Conservation (phyloP, 163 green algal genomes). For the Scenedesmus sp. region DNA sequence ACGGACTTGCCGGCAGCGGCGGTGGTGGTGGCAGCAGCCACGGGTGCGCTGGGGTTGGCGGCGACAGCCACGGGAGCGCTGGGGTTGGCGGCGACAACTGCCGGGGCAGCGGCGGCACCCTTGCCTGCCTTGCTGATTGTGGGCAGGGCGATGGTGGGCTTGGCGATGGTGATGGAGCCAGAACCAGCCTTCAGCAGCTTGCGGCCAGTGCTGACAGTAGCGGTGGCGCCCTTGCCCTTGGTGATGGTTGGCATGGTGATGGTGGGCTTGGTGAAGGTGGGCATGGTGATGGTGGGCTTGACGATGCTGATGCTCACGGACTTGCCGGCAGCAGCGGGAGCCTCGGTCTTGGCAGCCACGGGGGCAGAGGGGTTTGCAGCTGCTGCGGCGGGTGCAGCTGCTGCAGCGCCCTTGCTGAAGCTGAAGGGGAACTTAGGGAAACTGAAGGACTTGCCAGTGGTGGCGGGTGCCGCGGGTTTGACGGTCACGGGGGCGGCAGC, state of each 20-base stretch:
- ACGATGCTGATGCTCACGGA: too few relatives aligned
- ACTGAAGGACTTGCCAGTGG: background rate
- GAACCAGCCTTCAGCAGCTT: background rate
- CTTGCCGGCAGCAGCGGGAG: background rate
- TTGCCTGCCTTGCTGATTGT: slow-evolving; percentile 18
- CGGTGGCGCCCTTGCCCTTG: too few relatives aligned
- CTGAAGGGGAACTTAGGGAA: background rate
- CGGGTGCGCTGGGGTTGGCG: too few relatives aligned
- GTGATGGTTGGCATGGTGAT: too few relatives aligned
- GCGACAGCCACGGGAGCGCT: background rate
- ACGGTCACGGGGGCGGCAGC: background rate
- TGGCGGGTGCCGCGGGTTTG: background rate
- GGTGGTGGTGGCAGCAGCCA: background rate
- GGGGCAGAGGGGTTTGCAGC: background rate
- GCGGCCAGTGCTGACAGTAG: background rate
- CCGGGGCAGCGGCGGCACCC: background rate
- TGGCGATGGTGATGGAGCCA: background rate
- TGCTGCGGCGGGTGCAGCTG: background rate
- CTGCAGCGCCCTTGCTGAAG: background rate
- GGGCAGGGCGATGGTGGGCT: slow-evolving; percentile 15
- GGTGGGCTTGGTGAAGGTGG: too few relatives aligned
- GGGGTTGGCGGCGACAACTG: background rate
- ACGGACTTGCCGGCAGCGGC: too few relatives aligned
- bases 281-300: too few relatives aligned
- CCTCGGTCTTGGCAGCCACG: background rate